Evolutionary conservation across 257 asterid genomes (phyloP), one percentile per base, ranked within the genome.

Genomic region (Plantago ovata): DNA sequence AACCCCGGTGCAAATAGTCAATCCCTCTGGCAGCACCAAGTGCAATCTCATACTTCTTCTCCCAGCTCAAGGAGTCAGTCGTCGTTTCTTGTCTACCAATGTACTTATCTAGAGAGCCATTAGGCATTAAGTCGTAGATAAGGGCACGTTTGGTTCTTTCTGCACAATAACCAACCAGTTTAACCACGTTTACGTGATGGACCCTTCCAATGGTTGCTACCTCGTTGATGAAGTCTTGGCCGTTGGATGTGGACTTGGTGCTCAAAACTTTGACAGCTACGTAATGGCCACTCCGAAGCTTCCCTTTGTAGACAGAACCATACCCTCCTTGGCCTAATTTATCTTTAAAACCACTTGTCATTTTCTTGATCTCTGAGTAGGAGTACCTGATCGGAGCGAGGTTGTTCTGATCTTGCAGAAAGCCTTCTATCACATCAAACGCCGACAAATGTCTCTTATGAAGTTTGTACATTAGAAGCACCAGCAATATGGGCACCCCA

Each of bases 201-300:
- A 73, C 69, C 49, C 72, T 73, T 52, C 78, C 75, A 2, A 57
- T 43, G 55, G 79, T 69, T 7, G 72, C 69, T 13, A 69, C 75
- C 52, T 73, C 76, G 22, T 65, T 69, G 41, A 69, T 74, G 65
- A 74, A 69, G 23, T 74, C 79, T 51, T 65, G 76, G 0, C 73
- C 68, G 7, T 40, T 55, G 3, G 28, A 14, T 28, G 18, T 65
- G 1, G 66, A 59, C 13, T 65, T 66, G 20, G 43, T 24, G 7
- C 36, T 28, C 36, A 74, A 24, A 38, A 74, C 38, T 38, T 74
- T 74, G 6, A 74, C 62, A 2, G 73, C 79, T 0, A 61, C 70
- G 7, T 33, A 65, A 10, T 16, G 43, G 6, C 76, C 70, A 36
- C 80, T 64, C 10, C 24, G 65, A 54, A 73, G 79, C 47, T 44